Evolutionary conservation across 2,329 filamentous ascomycete species (phyloP), one percentile per base, ranked within the genome.

Genomic region (Colletotrichum falcatum): DNA sequence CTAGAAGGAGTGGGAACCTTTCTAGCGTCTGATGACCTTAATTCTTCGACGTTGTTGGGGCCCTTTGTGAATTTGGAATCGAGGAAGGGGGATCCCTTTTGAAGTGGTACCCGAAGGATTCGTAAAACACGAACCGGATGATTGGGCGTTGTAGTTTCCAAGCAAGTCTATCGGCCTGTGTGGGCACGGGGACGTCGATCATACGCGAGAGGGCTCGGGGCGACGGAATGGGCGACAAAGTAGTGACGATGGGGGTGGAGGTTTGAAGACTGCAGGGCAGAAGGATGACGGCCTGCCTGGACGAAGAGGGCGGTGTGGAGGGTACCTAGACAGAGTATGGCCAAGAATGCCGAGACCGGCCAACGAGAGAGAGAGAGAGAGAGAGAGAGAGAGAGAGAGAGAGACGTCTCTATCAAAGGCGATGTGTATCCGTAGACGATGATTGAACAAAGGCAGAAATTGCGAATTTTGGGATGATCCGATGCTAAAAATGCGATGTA

Each of bases 1-100:
- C 79, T 79, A 79, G 79, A 82, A 81, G 75, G 73, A 66, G 71
- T 73, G 69, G 75, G 73, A 75, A 75, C 35, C 74, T 74, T 81
- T 82, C 79, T 81, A 81, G 78, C 77, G 72, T 65, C 60, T 72
- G 60, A 60, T 56, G 30, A 70, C 66, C 62, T 62, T 64, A 59
- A 51, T 70, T 63, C 70, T 66, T 71, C 65, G 54, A 70, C 61
- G 26, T 49, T 42, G 51, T 56, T 48, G 33, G 55, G 55, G 54
- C 35, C 53, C 35, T 48, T 37, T 37, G 28, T 30, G 44, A 39
- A 49, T 61, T 71, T 61, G 44, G 49, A 61, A 61, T 61, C 59
- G 30, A 20, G 3, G 44, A n/a, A 26, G 16, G 35, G 61, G 44
- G 61, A 44, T 33, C 35, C 39, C n/a, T n/a, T 35, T 48, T 35